phyloP scores from a whole-genome alignment of 306 rosid genomes.

The Crotalaria pallida region DNA sequence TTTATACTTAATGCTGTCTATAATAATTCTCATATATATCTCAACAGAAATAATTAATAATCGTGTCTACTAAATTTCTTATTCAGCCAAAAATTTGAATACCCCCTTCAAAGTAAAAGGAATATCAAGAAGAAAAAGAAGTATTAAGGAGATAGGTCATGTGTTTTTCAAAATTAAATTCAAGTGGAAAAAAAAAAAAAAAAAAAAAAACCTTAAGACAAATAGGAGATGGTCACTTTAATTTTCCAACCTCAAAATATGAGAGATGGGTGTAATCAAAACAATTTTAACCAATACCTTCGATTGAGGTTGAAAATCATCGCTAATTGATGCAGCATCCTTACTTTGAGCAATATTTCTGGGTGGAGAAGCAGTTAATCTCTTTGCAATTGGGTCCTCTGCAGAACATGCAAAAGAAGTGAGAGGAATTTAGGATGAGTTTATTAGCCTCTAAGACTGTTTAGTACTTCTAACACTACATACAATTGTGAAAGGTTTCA shows the following conservation, averaged over 20 bases:
- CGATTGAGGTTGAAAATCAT: conserved; percentile 40
- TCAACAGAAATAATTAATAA: not conserved
- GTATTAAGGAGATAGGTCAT: not conserved
- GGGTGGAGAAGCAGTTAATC: conserved; percentile 51
- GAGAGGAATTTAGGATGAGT: conserved; percentile 3
- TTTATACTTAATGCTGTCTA: too few species aligned
- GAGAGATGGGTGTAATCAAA: not conserved
- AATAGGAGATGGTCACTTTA: not conserved
- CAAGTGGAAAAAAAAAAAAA: not conserved
- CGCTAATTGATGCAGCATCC: conserved; percentile 34
- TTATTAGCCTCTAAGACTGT: conserved; percentile 14
- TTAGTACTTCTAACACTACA: conserved; percentile 2
- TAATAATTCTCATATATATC: not conserved
- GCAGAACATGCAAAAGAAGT: conserved; percentile 25
- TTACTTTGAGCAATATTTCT: conserved; percentile 54
- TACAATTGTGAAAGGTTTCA: conserved; percentile 14
- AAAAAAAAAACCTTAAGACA: too few species aligned
- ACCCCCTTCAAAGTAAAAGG: conserved; percentile 3
- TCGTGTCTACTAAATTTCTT: not conserved
- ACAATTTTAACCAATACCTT: conserved; percentile 44
- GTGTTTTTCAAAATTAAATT: not conserved
- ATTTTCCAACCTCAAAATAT: not conserved
- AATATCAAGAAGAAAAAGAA: not conserved
- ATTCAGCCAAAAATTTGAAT: not conserved
- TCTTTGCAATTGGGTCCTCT: conserved; percentile 87